Evolutionary conservation across 805 yeast species (phyloP), one percentile per base, ranked within the genome.

Genomic region (Kodamaea jinghongensis): DNA sequence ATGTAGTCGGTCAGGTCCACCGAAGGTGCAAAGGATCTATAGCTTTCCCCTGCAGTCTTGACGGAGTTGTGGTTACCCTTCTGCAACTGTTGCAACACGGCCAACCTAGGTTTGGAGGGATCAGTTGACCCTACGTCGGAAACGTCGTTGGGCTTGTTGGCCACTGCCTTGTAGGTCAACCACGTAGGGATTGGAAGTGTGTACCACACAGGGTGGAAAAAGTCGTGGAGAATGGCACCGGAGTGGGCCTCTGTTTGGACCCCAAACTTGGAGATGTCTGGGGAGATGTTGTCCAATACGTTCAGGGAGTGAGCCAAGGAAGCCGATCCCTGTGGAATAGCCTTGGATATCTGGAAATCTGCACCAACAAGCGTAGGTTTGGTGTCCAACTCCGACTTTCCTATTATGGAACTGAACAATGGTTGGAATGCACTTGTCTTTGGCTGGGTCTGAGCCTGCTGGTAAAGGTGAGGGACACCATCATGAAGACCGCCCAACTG

Each of bases 361-460:
- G 81, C 81, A 7, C 86, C 87, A 3, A 85, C 72, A 2, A 73
- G 63, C 2, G 85, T 77, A 36, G 79, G 81, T 45, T 96, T 78
- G 32, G 81, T 77, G 56, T 93, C 98, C 38, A 89, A 62, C 14
- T 75, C 66, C 0, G 97, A 86, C 51, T 79, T 83, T 20, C 76
- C 73, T 25, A 77, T 72, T 27, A 83, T 62, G 0, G 96, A 83
- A 4, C 96, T 75, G 56, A 93, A 91, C 36, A 93, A 67, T 10
- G 96, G 95, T 20, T 78, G 71, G 29, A 82, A 88, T 30, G 76
- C 75, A 17, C 28, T 28, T 22, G 38, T 9, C 16, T 28, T 39
- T 8, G 14, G 27, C 28, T 35, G 38, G 9, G 27, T 22, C 13
- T 28, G 38, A 4, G n/a, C 20, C 13, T 76, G 75, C 49, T 54